Base-by-base conservation (phyloP, 1,284 basidiomycete genomes). In the Garcileccinum viscosum region DNA sequence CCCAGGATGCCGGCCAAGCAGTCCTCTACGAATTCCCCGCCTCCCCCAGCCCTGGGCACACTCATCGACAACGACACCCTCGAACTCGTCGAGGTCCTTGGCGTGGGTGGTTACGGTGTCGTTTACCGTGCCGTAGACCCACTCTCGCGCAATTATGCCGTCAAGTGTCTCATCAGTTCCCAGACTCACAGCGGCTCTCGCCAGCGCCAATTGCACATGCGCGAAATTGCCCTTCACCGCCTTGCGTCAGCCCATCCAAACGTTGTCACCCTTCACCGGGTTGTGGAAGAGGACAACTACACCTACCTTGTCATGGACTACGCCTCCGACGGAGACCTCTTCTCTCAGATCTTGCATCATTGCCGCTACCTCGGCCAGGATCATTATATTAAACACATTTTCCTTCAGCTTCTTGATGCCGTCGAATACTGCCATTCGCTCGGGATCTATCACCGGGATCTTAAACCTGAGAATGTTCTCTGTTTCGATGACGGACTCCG, bases 391-490 rank as follows among this genome's bases (percentile, higher is more conserved):
- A 93, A 92, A 77, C 87, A 90, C 72, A 92, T 96, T 69, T 97
- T 97, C 83, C 86, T 96, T 65, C 96, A 98, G 82, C 90, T 99
- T 80, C 88, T 99, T 76, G 96, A 97, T 75, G 95, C 96, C 62
- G 95, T 99, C 77, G 93, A 96, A 73, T 95, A 95, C 82, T 92
- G 90, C 82, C 94, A 97, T 81, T 88, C 86, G 59, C 85, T 95
- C 69, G 95, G 95, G 81, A 95, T 99, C 80, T 98, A 94, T 85
- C 97, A 99, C 82, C 95, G 97, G 67, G 97, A 99, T 81, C 86
- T 99, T 77, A 99, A 99, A 85, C 97, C 97, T 33, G 98, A 99
- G 84, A 99, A 99, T 82, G 93, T 99, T 74, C 86, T 99, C 71
- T 98, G 96, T 83, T 94, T 85, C 80, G 90, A 92, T 71, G 87